These are phyloP conservation scores for Salvia sclarea DNA, from an alignment of 305 asterid species.

Conservation along the genomic window DNA sequence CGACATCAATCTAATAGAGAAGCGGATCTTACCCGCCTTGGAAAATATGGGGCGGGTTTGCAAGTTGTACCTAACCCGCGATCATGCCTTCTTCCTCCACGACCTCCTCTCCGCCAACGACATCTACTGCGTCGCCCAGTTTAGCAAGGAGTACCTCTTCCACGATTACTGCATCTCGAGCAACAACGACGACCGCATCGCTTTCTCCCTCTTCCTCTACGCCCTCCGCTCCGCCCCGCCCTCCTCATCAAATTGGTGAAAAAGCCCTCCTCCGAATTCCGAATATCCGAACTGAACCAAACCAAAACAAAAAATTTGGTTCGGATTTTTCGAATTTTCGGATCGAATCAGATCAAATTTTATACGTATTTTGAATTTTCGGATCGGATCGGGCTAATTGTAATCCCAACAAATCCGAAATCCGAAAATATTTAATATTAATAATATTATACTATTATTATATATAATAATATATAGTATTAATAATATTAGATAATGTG, in stretches of 20 bases:
- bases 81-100: conserved; percentile 87
- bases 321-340: too few species aligned
- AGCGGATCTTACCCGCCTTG: conserved; percentile 75
- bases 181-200: conserved; percentile 71
- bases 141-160: conserved; percentile 63
- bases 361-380: too few species aligned
- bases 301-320: too few species aligned
- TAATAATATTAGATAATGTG: too few species aligned
- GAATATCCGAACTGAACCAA: too few species aligned
- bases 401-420: too few species aligned
- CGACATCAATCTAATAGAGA: conserved; percentile 76
- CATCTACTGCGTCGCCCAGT: conserved; percentile 81
- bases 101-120: conserved; percentile 84
- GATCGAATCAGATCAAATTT: too few species aligned
- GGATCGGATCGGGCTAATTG: too few species aligned
- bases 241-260: conserved; percentile 75
- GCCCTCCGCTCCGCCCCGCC: conserved; percentile 77
- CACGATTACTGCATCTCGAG: conserved; percentile 77
- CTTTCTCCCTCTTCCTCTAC: conserved; percentile 88
- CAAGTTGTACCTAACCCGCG: conserved; percentile 70
- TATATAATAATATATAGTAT: too few species aligned
- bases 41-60: conserved; percentile 78
- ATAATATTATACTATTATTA: too few species aligned
- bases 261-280: conserved; percentile 64
- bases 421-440: too few species aligned